Percentiles rank a stretch among this genome's conserved stretches.
These are phyloP conservation scores for Aspergillaceae sp. DNA, from an alignment of 2,329 filamentous ascomycete species.

Conservation along the genomic window DNA sequence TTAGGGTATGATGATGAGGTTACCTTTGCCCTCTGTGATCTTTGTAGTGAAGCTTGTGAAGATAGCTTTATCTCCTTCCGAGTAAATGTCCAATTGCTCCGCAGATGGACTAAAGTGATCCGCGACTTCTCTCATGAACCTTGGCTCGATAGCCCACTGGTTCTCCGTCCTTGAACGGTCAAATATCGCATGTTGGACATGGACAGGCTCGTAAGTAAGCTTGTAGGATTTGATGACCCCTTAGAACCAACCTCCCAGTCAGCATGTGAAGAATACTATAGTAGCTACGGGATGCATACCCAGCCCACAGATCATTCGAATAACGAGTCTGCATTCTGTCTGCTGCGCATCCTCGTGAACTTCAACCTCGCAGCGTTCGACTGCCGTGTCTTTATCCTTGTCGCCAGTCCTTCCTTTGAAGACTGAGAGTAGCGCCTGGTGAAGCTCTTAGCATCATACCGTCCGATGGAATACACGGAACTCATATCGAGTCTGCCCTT, in stretches of 20 bases:
- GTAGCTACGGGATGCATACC: conserved; percentile 29
- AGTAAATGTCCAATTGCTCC: conserved; percentile 55
- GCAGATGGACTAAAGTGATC: conserved; percentile 58
- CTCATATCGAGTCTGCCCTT: too few relatives aligned
- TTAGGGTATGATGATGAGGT: neutral
- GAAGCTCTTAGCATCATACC: conserved; percentile 3
- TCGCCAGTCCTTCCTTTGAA: conserved; percentile 53
- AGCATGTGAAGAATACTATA: neutral
- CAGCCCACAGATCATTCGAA: conserved; percentile 55
- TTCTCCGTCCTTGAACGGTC: conserved; percentile 49
- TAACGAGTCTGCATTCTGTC: conserved; percentile 52
- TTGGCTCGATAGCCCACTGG: conserved; percentile 51
- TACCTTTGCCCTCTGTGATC: conserved; percentile 52
- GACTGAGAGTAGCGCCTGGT: conserved; percentile 49
- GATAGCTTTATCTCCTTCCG: conserved; percentile 48
- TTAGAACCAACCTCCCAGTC: conserved; percentile 7
- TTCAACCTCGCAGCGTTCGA: conserved; percentile 55
- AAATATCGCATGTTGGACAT: conserved; percentile 57
- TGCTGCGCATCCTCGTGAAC: conserved; percentile 49
- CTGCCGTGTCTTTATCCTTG: conserved; percentile 49
- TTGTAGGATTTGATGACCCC: conserved; percentile 59
- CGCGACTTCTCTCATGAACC: conserved; percentile 51
- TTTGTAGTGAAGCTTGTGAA: conserved; percentile 62
- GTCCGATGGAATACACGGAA: too few relatives aligned
- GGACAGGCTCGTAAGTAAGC: conserved; percentile 54